A percentile compares a stretch with the other conserved stretches of the same genome.
These are phyloP conservation scores for Talinum fruticosum DNA, from an alignment of 148 eudicot species.

Conservation along the genomic window DNA sequence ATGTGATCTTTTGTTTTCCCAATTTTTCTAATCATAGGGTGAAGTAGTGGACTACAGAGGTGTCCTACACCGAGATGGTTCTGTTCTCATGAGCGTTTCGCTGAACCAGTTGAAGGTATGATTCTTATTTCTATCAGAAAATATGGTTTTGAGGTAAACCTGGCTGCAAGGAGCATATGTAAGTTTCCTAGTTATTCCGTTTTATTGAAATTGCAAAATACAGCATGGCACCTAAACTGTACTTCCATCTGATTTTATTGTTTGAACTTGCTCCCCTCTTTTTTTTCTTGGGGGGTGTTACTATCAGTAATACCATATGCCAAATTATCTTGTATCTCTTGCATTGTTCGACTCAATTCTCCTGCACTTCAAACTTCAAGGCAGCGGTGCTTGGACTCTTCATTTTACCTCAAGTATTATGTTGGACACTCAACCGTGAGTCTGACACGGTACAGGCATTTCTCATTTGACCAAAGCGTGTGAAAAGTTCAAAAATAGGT, in stretches of 20 bases:
- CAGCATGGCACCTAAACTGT: neutral
- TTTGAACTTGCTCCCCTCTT: neutral
- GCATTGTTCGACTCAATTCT: neutral
- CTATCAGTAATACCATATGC: constrained; percentile 1
- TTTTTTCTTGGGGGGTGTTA: neutral
- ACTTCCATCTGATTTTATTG: neutral
- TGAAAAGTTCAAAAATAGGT: neutral
- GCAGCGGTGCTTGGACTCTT: neutral
- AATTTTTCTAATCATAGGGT: constrained; percentile 44
- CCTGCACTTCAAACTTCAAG: neutral
- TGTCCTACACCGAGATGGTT: constrained; percentile 97
- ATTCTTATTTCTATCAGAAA: neutral
- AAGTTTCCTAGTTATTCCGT: neutral
- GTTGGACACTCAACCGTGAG: neutral
- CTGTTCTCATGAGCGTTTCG: constrained; percentile 88
- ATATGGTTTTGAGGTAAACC: neutral
- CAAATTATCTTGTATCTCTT: neutral
- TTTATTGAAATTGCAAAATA: no score
- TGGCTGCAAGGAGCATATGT: neutral
- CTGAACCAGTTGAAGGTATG: constrained; percentile 80
- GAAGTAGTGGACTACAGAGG: constrained; percentile 97
- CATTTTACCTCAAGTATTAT: neutral
- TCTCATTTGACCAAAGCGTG: neutral
- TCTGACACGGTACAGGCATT: neutral
- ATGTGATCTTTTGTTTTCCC: neutral